Percentiles rank a stretch among this genome's conserved stretches.
Conservation (phyloP, 805 yeast species). For the Wickerhamiella kurtzmanii region DNA sequence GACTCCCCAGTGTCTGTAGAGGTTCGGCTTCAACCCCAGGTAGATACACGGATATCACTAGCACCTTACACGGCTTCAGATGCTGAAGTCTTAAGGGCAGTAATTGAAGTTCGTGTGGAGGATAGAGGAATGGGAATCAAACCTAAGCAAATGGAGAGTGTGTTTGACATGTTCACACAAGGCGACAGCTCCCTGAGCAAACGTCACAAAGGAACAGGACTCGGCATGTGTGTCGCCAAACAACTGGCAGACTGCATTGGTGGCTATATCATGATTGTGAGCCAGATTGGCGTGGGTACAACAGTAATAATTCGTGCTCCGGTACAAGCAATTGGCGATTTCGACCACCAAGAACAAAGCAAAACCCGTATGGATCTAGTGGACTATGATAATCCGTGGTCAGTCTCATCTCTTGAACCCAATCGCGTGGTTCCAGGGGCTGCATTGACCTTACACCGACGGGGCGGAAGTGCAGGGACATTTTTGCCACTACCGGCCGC, state of each 20-base stretch:
- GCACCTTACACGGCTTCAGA: not conserved
- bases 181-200: slow-evolving; percentile 89
- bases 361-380: not conserved
- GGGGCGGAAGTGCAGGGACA: not conserved
- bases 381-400: not conserved
- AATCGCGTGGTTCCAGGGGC: not conserved
- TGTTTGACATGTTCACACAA: slow-evolving; percentile 91
- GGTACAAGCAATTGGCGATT: slow-evolving; percentile 2
- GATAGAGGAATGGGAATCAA: slow-evolving; percentile 94
- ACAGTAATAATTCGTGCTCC: slow-evolving; percentile 14
- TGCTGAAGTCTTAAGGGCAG: not conserved
- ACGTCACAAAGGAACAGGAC: slow-evolving; percentile 89
- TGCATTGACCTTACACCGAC: not conserved
- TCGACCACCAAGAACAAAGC: not conserved
- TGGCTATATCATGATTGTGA: slow-evolving; percentile 45
- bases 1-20: slow-evolving; percentile 19
- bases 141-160: slow-evolving; percentile 60
- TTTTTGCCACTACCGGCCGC: not conserved
- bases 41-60: not conserved
- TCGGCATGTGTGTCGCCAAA: slow-evolving; percentile 78
- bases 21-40: slow-evolving; percentile 2
- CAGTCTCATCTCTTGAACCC: not conserved
- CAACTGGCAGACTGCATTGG: slow-evolving; percentile 82
- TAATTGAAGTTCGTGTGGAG: slow-evolving; percentile 53
- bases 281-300: slow-evolving; percentile 19